Evolutionary conservation across 176 grass and related monocot species (phyloP), one percentile per base, ranked within the genome.

Genomic region (Echinochloa phyllopogon): DNA sequence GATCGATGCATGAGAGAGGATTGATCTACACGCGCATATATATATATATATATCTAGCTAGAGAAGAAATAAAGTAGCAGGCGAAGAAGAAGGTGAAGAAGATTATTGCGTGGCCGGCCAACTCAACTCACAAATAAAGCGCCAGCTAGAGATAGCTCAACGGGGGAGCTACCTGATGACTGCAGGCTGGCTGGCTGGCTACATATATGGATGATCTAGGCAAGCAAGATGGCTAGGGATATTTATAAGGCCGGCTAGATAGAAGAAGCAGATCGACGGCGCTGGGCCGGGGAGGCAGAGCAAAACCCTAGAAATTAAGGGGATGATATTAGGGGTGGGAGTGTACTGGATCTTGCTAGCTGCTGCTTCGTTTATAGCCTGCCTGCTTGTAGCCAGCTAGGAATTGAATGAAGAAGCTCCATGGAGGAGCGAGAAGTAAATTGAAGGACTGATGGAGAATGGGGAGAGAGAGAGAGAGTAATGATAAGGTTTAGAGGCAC

Each of bases 231-330:
- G 63, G 82, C 61, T 51, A 59, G n/a, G 76, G 80, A 76, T 89
- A 89, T 85, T 85, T 89, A 85, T 10, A 53, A 42, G 23, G 58
- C 44, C 44, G 14, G 23, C 57, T 75, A 75, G 71, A 76, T 2
- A 7, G 72, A 25, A 74, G 64, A 13, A 40, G 71, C 44, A 27
- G 38, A 20, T 52, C 47, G 29, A 23, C 8, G 72, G 23, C 2
- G 23, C 2, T 25, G 18, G 16, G 73, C 12, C 11, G 29, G 5
- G 24, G 63, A 66, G 6, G 50, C 73, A 14, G 83, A 33, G 6
- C 27, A 43, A 88, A 89, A 89, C 82, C 87, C 87, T 89, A 89
- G 66, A 52, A 40, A n/a, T n/a, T n/a, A n/a, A 55, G 11, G 24
- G 43, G 25, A 3, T 8, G 14, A 8, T 16, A 67, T 58, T 58